Conservation (phyloP, 192 early-diverging fungal genomes). For the Coemansia sp. region DNA sequence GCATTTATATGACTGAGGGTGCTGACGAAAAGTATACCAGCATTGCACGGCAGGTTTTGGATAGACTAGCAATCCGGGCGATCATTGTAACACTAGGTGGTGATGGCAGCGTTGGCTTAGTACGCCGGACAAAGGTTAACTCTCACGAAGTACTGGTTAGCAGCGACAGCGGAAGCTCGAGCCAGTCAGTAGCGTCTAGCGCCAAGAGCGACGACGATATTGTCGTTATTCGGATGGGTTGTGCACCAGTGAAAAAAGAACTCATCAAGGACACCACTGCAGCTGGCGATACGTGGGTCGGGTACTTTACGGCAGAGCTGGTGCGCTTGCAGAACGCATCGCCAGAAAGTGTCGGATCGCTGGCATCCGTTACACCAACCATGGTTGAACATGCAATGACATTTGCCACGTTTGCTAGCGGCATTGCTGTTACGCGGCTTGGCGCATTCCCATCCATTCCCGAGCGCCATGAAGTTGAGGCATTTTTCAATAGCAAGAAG, state of each 20-base stretch:
- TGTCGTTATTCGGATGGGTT: slow-evolving; percentile 15
- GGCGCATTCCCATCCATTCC: slow-evolving; percentile 49
- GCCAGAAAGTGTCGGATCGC: slow-evolving; percentile 33
- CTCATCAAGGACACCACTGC: slow-evolving; percentile 45
- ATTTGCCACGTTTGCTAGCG: slow-evolving; percentile 39
- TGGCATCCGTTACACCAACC: slow-evolving; percentile 26
- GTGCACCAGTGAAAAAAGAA: slow-evolving; percentile 25
- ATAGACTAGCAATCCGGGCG: slow-evolving; percentile 6
- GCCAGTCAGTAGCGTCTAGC: not conserved
- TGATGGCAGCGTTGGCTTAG: slow-evolving; percentile 25
- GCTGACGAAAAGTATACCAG: not conserved
- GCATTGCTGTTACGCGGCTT: slow-evolving; percentile 32
- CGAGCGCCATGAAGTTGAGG: slow-evolving; percentile 24
- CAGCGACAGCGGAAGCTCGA: not conserved
- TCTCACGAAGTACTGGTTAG: slow-evolving; percentile 19
- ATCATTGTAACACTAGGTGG: slow-evolving; percentile 37
- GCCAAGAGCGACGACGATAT: not conserved
- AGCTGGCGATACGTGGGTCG: slow-evolving; percentile 54
- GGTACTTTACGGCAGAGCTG: slow-evolving; percentile 50
- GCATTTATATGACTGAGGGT: not conserved
- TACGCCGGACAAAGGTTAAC: slow-evolving; percentile 24
- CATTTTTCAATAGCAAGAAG: slow-evolving; percentile 17
- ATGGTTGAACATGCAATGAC: slow-evolving; percentile 39
- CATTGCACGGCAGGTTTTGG: slow-evolving; percentile 22
- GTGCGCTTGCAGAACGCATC: slow-evolving; percentile 33